A percentile compares a stretch with the other conserved stretches of the same genome.
phyloP scores from a whole-genome alignment of 768 basidiomycete species.

The Glaciozyma antarctica region DNA sequence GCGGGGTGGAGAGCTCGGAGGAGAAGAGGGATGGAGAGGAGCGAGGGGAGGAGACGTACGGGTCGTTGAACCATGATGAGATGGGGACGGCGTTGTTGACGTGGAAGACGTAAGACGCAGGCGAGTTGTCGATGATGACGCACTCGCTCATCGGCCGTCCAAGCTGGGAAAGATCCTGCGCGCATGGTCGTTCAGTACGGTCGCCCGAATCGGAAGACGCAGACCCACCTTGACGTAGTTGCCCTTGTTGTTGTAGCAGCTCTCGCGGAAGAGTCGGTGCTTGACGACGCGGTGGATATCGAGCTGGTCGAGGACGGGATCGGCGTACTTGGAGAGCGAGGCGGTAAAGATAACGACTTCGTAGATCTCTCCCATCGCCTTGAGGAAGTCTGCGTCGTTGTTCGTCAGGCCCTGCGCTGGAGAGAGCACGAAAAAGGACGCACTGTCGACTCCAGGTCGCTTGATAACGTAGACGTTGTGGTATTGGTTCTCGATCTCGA shows the following conservation, averaged over 20 bases:
- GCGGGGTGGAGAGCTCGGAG: background rate
- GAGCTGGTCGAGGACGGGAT: conserved; percentile 94
- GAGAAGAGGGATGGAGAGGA: background rate
- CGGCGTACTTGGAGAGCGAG: conserved; percentile 97
- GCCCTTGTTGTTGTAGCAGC: conserved; percentile 96
- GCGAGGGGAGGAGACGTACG: conserved; percentile 16
- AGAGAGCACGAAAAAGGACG: background rate
- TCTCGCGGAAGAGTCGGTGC: conserved; percentile 92
- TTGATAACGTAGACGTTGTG: conserved; percentile 99
- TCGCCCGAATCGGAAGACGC: background rate
- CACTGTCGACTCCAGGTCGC: conserved; percentile 80
- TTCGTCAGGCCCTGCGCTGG: background rate
- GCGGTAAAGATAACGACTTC: conserved; percentile 98
- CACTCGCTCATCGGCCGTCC: conserved; percentile 87
- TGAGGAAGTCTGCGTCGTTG: conserved; percentile 56
- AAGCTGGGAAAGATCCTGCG: conserved; percentile 87
- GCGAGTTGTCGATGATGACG: conserved; percentile 98
- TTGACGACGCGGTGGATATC: conserved; percentile 85
- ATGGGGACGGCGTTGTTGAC: conserved; percentile 98
- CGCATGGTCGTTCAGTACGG: background rate
- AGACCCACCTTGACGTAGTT: conserved; percentile 87
- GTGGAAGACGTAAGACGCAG: conserved; percentile 98
- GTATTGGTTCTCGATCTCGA: conserved; percentile 96
- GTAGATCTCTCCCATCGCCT: conserved; percentile 97
- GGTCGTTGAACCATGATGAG: conserved; percentile 90